These are phyloP conservation scores for Papilionanthe hybrid DNA, from an alignment of 116 monocot species.

Conservation along the genomic window DNA sequence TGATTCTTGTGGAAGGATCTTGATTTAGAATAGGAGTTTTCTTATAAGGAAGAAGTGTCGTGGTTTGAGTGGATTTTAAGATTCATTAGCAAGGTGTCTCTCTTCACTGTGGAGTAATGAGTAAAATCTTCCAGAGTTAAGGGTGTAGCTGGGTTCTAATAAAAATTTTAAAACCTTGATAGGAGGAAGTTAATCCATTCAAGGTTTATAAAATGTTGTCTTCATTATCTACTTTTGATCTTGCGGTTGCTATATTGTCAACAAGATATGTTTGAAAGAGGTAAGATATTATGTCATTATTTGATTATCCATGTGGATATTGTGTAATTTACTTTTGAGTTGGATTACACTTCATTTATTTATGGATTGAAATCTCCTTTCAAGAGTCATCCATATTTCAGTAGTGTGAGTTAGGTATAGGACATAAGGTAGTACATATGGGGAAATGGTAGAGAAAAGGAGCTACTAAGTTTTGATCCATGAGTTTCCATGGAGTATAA, in stretches of 20 bases:
- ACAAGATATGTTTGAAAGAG: no score
- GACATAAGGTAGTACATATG: not conserved
- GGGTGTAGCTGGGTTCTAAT: not conserved
- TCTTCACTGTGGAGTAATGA: not conserved
- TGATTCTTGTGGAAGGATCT: no score
- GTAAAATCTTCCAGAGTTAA: not conserved
- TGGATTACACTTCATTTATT: not conserved
- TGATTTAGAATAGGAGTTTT: no score
- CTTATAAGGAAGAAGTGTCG: no score
- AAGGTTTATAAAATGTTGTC: not conserved
- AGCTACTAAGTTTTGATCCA: not conserved
- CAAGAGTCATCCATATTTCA: not conserved
- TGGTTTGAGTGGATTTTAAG: no score
- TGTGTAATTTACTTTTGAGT: not conserved
- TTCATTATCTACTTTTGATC: not conserved
- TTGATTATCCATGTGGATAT: not conserved
- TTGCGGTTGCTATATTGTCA: not conserved
- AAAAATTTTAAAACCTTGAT: not conserved
- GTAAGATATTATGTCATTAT: not conserved
- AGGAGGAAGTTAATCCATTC: not conserved
- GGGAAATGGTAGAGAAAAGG: not conserved
- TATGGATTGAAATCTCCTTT: not conserved
- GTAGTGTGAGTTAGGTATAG: not conserved
- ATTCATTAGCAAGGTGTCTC: not conserved
- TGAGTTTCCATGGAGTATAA: no score